Percentiles rank a stretch among this genome's conserved stretches.
These are phyloP conservation scores for Hypoxylon sp. DNA, from an alignment of 2,329 filamentous ascomycete species.

Conservation along the genomic window DNA sequence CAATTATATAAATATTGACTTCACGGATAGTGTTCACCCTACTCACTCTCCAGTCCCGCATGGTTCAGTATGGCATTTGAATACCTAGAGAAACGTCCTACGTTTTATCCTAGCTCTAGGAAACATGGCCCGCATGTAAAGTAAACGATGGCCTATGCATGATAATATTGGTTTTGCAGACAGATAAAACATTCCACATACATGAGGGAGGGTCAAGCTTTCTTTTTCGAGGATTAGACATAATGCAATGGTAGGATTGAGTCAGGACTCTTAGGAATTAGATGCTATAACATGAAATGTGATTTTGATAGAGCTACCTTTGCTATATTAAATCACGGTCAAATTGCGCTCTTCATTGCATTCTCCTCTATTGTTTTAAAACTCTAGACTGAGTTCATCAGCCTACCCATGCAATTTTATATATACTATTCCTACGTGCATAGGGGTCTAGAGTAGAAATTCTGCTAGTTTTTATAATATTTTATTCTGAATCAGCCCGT, in stretches of 20 bases:
- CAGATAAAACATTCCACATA: no score
- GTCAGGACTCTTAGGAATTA: background rate
- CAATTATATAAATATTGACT: background rate
- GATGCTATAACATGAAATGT: background rate
- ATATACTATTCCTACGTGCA: background rate
- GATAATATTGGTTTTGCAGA: no score
- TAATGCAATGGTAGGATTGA: no score
- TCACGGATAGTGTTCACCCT: background rate
- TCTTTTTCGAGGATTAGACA: no score
- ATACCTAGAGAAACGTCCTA: background rate
- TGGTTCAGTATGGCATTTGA: background rate
- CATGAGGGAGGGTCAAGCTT: no score
- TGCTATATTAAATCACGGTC: background rate
- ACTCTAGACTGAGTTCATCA: background rate
- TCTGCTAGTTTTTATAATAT: background rate
- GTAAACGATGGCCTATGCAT: no score
- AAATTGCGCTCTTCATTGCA: background rate
- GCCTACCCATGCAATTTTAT: background rate
- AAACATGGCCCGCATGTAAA: no score
- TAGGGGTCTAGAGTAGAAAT: background rate
- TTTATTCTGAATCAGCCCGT: background rate
- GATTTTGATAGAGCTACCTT: background rate
- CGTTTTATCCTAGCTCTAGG: background rate
- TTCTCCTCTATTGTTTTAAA: background rate
- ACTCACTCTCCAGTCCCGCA: background rate